Base-by-base conservation (phyloP, 2,329 filamentous ascomycete species). In the Plenodomus lindquistii region DNA sequence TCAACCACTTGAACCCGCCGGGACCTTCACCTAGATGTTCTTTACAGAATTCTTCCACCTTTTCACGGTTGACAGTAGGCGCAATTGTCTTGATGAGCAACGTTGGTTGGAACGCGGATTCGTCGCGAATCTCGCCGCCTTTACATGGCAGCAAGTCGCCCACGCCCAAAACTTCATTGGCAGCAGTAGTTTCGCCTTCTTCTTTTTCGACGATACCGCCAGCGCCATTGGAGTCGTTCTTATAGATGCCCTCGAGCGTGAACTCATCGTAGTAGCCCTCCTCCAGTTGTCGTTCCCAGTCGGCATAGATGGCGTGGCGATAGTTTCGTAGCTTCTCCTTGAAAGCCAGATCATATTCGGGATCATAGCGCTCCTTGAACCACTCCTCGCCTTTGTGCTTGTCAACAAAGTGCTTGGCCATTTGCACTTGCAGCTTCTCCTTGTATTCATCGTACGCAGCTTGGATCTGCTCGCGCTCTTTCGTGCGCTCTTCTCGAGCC, bases 11-110 rank as follows among this genome's bases (percentile, higher is more conserved):
- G 77, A 94, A 97, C 2, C 93, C 93, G 43, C 92, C 92, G 56
- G 94, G 87, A 39, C 86, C 87, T 64, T 97, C 92, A 13, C 93
- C 92, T 3, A 97, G 82, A 69, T 97, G 88, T 71, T 97, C 92
- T 67, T 91, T 94, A 74, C 92, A 96, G 65, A 97, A 97, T 2
- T 86, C 86, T 72, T 99, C 94, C 17, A 99, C 83, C 65, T 97
- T 97, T 41, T 89, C 85, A 34, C 94, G 88, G 65, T 91, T 96
- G 55, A 99, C 94, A 50, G 95, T 96, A 7, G 94, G 94, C 4
- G 94, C 93, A 65, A 99, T 91, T 0, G 94, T 99, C 78, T 99
- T 99, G 79, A 99, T 97, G 39, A 99, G 83, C 16, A 99, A 81
- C 0, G 95, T 96, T 13, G 94, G 94, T 70, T 96, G 91, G 58